These are phyloP conservation scores for Eutrema salsugineum DNA, from an alignment of 441 rosid species.

Conservation along the genomic window DNA sequence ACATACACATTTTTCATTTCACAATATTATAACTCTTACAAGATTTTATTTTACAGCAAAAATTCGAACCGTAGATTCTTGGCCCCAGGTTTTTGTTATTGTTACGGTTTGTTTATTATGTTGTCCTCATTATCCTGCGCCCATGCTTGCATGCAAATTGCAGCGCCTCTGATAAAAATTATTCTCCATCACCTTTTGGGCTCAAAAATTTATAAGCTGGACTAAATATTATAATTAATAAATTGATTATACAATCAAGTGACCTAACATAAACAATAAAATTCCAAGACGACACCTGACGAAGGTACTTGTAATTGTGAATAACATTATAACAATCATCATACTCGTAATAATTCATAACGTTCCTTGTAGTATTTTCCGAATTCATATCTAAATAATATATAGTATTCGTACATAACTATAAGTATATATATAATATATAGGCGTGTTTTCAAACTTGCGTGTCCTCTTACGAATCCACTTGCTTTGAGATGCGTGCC, in stretches of 20 bases:
- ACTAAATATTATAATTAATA: background rate
- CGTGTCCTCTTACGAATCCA: constrained; percentile 16
- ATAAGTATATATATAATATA: too few species aligned
- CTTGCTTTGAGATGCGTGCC: constrained; percentile 33
- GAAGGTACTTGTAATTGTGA: background rate
- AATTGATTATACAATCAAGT: background rate
- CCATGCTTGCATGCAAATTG: constrained; percentile 31
- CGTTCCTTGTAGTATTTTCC: background rate
- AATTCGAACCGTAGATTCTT: background rate
- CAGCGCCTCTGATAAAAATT: background rate
- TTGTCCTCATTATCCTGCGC: constrained; percentile 10
- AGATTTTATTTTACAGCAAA: background rate
- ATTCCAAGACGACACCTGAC: constrained; percentile 1
- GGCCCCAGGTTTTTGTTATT: background rate
- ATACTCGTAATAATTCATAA: background rate
- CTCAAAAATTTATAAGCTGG: constrained; percentile 8
- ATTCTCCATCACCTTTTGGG: constrained; percentile 8
- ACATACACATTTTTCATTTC: constrained; percentile 5
- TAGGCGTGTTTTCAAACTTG: background rate
- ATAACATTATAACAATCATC: constrained; percentile 12
- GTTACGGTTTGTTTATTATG: background rate
- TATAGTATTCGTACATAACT: too few species aligned
- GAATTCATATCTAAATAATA: background rate
- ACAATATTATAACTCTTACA: background rate
- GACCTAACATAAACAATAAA: background rate